Evolutionary conservation across 2,329 filamentous ascomycete genomes (phyloP).

Genomic region (Fusarium kyushuense): DNA sequence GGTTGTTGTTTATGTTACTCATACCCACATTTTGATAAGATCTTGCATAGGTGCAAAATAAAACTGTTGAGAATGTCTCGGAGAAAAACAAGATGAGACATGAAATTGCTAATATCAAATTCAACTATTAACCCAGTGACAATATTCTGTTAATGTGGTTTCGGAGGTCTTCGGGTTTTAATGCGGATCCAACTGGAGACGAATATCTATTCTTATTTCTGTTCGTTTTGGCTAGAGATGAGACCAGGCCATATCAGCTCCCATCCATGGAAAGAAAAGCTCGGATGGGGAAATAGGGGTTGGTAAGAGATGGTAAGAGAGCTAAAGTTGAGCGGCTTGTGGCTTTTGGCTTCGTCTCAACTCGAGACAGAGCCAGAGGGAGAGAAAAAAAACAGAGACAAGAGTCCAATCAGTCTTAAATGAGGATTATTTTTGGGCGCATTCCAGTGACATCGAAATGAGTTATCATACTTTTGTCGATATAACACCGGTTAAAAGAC

Average conservation of each 20-base stretch:
- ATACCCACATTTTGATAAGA: neutral
- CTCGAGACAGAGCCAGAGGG: conserved; percentile 4
- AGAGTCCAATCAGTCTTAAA: conserved; percentile 7
- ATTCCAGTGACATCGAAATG: conserved; percentile 35
- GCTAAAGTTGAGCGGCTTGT: conserved; percentile 24
- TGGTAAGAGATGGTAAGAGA: conserved; percentile 13
- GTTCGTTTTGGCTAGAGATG: neutral
- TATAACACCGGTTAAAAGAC: neutral
- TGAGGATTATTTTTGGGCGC: conserved; percentile 2
- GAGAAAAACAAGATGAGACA: conserved; percentile 17
- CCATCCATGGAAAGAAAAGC: neutral
- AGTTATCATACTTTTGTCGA: neutral
- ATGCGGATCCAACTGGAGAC: neutral
- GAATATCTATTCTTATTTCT: neutral
- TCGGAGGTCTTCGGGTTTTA: conserved; percentile 11
- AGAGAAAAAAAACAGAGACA: conserved; percentile 1
- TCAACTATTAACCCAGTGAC: neutral
- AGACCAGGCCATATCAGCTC: neutral
- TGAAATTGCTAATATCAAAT: conserved; percentile 2
- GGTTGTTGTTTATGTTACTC: neutral
- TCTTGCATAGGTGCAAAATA: neutral
- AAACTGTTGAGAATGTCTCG: conserved; percentile 20
- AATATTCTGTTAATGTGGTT: neutral
- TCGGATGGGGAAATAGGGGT: conserved; percentile 3
- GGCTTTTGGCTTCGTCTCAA: conserved; percentile 30